Percentiles rank a stretch among this genome's conserved stretches.
Conservation (phyloP, 371 early-diverging fungal genomes). For the Actinomortierella wolfii region DNA sequence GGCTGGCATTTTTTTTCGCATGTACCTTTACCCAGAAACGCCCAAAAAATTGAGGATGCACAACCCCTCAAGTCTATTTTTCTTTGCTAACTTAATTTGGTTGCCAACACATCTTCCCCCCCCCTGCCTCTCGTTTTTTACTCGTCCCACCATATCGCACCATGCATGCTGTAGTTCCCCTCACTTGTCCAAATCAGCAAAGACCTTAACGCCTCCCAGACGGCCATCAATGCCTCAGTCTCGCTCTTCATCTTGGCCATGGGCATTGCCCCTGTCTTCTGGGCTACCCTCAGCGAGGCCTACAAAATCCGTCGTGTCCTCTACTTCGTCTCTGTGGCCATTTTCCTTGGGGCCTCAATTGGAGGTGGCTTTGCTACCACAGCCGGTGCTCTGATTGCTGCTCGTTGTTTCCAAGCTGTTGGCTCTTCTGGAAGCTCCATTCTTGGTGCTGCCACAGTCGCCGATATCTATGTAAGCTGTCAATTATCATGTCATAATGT, state of each 20-base stretch:
- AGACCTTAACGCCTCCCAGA: constrained; percentile 54
- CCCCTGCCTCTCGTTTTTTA: background rate
- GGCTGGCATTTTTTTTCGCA: too few species aligned
- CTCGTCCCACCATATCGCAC: background rate
- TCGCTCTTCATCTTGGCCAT: constrained; percentile 60
- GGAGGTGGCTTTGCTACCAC: constrained; percentile 65
- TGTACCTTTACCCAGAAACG: constrained; percentile 1
- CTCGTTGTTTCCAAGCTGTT: constrained; percentile 70
- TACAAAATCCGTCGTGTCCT: constrained; percentile 65
- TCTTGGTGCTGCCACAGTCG: constrained; percentile 76
- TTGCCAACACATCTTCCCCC: too few species aligned
- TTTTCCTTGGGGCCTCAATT: constrained; percentile 64
- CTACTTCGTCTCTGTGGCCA: constrained; percentile 58
- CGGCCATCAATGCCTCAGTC: constrained; percentile 58
- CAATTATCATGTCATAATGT: constrained; percentile 9
- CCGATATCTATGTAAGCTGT: constrained; percentile 53
- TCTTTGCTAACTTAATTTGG: too few species aligned
- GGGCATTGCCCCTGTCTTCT: constrained; percentile 68
- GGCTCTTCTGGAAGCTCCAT: constrained; percentile 76
- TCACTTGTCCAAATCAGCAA: constrained; percentile 53
- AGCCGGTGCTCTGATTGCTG: constrained; percentile 59
- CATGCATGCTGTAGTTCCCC: constrained; percentile 47
- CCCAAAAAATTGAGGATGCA: background rate
- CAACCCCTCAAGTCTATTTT: background rate
- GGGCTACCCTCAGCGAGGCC: constrained; percentile 72